These are phyloP conservation scores for Yarrowia porcina DNA, from an alignment of 805 yeast genomes.

Conservation along the genomic window DNA sequence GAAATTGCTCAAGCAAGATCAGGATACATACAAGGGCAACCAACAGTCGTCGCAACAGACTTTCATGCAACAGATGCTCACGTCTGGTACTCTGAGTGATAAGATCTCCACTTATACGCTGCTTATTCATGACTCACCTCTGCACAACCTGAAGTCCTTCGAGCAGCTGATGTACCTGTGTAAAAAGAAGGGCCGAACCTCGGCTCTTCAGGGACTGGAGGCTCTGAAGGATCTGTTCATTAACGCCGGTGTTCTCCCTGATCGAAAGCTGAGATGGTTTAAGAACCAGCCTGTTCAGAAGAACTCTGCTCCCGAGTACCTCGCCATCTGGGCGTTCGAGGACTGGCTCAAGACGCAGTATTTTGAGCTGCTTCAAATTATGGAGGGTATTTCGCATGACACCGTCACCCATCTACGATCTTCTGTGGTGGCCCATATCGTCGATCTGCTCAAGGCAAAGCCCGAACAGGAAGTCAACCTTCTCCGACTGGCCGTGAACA, in stretches of 20 bases:
- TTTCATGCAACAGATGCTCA: slow-evolving; percentile 81
- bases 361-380: slow-evolving; percentile 68
- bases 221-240: slow-evolving; percentile 85
- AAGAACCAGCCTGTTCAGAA: slow-evolving; percentile 63
- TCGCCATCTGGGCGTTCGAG: slow-evolving; percentile 80
- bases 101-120: slow-evolving; percentile 92
- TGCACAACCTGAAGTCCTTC: slow-evolving; percentile 80
- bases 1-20: slow-evolving; percentile 63
- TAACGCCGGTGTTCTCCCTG: slow-evolving; percentile 69
- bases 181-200: slow-evolving; percentile 87
- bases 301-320: slow-evolving; percentile 49
- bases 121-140: slow-evolving; percentile 89
- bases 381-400: slow-evolving; percentile 83
- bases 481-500: slow-evolving; percentile 83
- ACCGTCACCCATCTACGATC: slow-evolving; percentile 84
- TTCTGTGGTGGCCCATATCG: slow-evolving; percentile 70
- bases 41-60: slow-evolving; percentile 76
- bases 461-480: slow-evolving; percentile 97
- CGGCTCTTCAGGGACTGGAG: slow-evolving; percentile 84
- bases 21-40: slow-evolving; percentile 63
- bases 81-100: slow-evolving; percentile 92
- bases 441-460: slow-evolving; percentile 74
- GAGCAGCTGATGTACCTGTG: slow-evolving; percentile 76
- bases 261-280: slow-evolving; percentile 75
- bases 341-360: slow-evolving; percentile 77